Base-by-base conservation (phyloP, 208 protist genomes). In the Acanthamoeba culbertsoni region DNA sequence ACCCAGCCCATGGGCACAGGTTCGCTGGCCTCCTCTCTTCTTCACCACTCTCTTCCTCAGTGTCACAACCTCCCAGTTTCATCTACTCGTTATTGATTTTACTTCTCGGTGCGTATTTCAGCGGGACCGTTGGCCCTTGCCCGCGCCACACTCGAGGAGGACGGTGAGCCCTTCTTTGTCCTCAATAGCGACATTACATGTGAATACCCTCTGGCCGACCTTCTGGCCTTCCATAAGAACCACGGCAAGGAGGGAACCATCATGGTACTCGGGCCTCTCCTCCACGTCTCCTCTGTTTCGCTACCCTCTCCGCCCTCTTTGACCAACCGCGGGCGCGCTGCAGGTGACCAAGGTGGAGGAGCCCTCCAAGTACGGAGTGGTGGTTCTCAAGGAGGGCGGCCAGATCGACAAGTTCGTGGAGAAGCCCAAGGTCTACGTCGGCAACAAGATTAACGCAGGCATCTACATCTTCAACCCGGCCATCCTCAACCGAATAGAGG, bases 181-280 rank as follows among this genome's bases (percentile, higher is more conserved):
- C 97, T 99, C 5, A 99, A 99, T 95, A 98, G 97, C 53, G 99
- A 99, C 96, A 97, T 99, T 20, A 99, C 98, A 31, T 99, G 98
- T 94, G 94, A 96, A 84, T 99, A 99, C 94, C 98, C 98, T 31
- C 97, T 99, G 84, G 48, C 94, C 33, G 97, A 99, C 86, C 94
- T 99, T 43, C 94, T 99, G 0, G 96, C 94, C 31, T 99, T 99
- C 95, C 99, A 99, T 95, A 97, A 97, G 90, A 93, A 94, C 43
- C 98, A 99, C 96, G 98, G 98, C 79, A 96, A 96, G 59, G 99
- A 99, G 96, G 99, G 98, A 62, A 99, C 98, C 57, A 99, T 99
- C 94, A 97, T 99, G 96, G 98, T 98, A 1, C 43, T 89, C 0
- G 2, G 18, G 33, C 43, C 31, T 31, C 48, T 1, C 33, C 35